Conservation (phyloP, 306 rosid species). For the Pyrus communis region DNA sequence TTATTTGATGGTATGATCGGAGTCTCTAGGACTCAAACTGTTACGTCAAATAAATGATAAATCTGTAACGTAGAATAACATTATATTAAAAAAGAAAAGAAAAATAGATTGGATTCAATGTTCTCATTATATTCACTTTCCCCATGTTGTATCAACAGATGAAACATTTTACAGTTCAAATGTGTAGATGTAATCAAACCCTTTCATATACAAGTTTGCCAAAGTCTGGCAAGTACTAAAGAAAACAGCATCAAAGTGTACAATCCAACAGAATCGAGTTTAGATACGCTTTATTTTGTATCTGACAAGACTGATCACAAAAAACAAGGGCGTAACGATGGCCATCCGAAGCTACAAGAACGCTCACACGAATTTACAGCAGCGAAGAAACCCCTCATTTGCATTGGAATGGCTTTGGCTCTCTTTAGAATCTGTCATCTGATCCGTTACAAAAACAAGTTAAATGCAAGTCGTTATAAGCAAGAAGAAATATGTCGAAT, state of each 20-base stretch:
- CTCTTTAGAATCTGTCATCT: background rate
- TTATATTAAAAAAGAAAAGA: too few relatives aligned
- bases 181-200: background rate
- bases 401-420: background rate
- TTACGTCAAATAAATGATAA: background rate
- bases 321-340: background rate
- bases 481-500: background rate
- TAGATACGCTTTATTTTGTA: background rate
- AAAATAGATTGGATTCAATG: background rate
- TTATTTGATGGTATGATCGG: too few relatives aligned
- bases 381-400: background rate
- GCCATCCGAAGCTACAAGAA: background rate
- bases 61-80: background rate
- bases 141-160: background rate
- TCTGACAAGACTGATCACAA: conserved; percentile 7
- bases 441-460: background rate
- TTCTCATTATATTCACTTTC: background rate
- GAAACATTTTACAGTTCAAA: background rate
- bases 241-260: conserved; percentile 1
- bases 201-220: conserved; percentile 19
- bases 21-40: too few relatives aligned
- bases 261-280: conserved; percentile 10
- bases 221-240: conserved; percentile 9
- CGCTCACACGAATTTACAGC: conserved; percentile 7
- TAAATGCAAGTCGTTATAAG: background rate